Conservation (phyloP, 2,329 filamentous ascomycete species). For the Aspergillus oerlinghausenensis region DNA sequence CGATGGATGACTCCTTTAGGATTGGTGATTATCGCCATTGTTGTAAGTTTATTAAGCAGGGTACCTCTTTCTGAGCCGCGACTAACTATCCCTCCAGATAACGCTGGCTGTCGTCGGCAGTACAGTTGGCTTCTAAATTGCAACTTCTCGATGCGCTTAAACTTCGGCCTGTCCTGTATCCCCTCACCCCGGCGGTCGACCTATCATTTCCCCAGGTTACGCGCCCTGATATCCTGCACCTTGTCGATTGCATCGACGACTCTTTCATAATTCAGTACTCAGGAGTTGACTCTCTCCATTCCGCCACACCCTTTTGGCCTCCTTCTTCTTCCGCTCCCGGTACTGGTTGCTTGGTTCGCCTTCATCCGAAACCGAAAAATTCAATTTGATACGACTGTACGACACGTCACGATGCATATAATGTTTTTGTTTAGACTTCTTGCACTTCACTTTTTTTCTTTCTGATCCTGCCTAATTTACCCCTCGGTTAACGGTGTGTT, state of each 20-base stretch:
- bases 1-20: slow-evolving; percentile 58
- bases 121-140: slow-evolving; percentile 27
- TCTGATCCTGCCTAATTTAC: slow-evolving; percentile 1
- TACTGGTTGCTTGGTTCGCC: slow-evolving; percentile 12
- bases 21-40: slow-evolving; percentile 49
- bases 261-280: slow-evolving; percentile 1
- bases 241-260: slow-evolving; percentile 8
- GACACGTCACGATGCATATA: slow-evolving; percentile 28
- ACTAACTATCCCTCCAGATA: slow-evolving; percentile 19
- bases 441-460: slow-evolving; percentile 5
- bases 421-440: slow-evolving; percentile 18
- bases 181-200: background rate
- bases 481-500: slow-evolving; percentile 1
- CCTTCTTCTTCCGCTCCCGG: slow-evolving; percentile 5
- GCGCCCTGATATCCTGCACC: slow-evolving; percentile 2
- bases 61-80: background rate
- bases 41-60: slow-evolving; percentile 41
- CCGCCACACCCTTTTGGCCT: slow-evolving; percentile 1
- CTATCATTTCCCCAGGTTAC: slow-evolving; percentile 5
- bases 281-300: slow-evolving; percentile 9
- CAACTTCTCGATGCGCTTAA: background rate
- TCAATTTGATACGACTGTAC: slow-evolving; percentile 27
- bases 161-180: background rate
- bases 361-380: slow-evolving; percentile 16
- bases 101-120: slow-evolving; percentile 29